A percentile compares a stretch with the other conserved stretches of the same genome.
These are phyloP conservation scores for Berberis vulgaris DNA, from an alignment of 164 flowering plant genomes.

Conservation along the genomic window DNA sequence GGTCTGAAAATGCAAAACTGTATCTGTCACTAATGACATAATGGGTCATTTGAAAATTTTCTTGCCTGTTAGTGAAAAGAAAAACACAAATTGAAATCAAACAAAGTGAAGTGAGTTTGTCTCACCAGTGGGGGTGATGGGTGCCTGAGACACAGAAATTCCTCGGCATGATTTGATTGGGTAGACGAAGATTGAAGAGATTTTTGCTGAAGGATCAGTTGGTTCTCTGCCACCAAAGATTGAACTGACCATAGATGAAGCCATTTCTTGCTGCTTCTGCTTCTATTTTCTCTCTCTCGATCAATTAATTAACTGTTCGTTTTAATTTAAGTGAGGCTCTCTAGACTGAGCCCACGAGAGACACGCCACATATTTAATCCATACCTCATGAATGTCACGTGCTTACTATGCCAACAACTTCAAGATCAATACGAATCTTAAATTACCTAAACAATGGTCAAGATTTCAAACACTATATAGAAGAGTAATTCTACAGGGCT, in stretches of 20 bases:
- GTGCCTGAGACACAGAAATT: slow-evolving; percentile 68
- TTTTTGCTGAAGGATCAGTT: slow-evolving; percentile 26
- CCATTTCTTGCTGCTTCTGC: slow-evolving; percentile 10
- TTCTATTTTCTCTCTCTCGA: background rate
- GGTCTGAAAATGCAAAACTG: no score
- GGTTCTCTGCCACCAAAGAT: slow-evolving; percentile 7
- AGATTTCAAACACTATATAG: no score
- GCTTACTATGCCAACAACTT: no score
- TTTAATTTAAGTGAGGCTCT: background rate
- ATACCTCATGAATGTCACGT: no score
- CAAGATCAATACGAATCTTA: no score
- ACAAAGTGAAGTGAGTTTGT: background rate
- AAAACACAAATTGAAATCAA: background rate
- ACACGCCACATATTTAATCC: background rate
- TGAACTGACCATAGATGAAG: slow-evolving; percentile 11
- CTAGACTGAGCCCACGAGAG: background rate
- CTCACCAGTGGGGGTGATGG: slow-evolving; percentile 59
- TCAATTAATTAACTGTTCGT: background rate
- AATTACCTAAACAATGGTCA: no score
- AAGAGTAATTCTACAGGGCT: no score
- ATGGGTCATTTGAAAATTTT: no score
- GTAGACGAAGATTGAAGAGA: slow-evolving; percentile 61
- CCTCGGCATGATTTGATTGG: slow-evolving; percentile 92
- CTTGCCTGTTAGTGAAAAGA: no score
- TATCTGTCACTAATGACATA: no score